Conservation (phyloP, 208 protist genomes). For the Blastocrithidia nonstop region DNA sequence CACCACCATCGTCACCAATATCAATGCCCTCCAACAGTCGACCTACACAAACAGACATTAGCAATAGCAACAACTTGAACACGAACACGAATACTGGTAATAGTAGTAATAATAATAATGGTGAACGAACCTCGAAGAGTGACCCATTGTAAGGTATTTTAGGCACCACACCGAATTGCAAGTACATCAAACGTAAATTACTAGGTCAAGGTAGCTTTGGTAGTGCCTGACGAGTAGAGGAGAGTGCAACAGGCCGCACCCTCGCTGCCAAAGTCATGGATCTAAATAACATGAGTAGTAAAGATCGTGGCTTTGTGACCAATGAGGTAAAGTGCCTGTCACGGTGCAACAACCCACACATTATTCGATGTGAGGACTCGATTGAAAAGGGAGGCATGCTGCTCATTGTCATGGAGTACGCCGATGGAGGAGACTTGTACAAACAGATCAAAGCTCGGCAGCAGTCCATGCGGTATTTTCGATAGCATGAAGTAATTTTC, state of each 20-base stretch:
- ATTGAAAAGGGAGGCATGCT: conserved; percentile 47
- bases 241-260: conserved; percentile 39
- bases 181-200: conserved; percentile 73
- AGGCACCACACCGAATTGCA: conserved; percentile 32
- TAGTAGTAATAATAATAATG: background rate
- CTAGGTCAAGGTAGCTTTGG: conserved; percentile 89
- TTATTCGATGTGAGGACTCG: conserved; percentile 64
- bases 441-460: conserved; percentile 69
- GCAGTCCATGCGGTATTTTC: conserved; percentile 40
- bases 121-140: background rate
- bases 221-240: conserved; percentile 73
- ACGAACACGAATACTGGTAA: background rate
- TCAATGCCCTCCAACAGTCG: no score
- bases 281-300: conserved; percentile 68
- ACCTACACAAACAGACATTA: no score
- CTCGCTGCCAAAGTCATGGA: conserved; percentile 87
- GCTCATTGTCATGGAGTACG: conserved; percentile 82
- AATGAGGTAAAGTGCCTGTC: conserved; percentile 90
- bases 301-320: conserved; percentile 83
- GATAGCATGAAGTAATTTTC: conserved; percentile 76
- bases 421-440: no score
- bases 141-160: conserved; percentile 62
- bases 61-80: no score
- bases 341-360: conserved; percentile 83
- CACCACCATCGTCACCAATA: background rate